These are phyloP conservation scores for Penicillium goetzii DNA, from an alignment of 495 filamentous ascomycete species.

Conservation along the genomic window DNA sequence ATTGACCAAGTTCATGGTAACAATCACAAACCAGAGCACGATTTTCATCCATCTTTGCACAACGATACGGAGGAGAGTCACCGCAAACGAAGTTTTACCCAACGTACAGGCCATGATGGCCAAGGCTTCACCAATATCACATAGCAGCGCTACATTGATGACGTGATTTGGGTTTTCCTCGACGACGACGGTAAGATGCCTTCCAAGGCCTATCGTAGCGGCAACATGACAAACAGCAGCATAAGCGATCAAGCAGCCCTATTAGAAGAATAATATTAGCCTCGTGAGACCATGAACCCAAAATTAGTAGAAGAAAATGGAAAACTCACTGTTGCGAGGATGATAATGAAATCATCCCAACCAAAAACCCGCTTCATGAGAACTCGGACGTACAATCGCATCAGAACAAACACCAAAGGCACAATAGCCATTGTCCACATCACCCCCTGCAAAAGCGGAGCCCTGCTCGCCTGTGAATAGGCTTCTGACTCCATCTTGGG, in stretches of 20 bases:
- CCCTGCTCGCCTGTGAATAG: slow-evolving; percentile 19
- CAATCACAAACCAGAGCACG: slow-evolving; percentile 27
- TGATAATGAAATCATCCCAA: slow-evolving; percentile 35
- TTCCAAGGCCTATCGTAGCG: slow-evolving; percentile 22
- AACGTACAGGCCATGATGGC: slow-evolving; percentile 32
- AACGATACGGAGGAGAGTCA: slow-evolving; percentile 27
- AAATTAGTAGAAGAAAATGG: background rate
- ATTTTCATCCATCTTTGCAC: slow-evolving; percentile 27
- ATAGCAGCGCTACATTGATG: slow-evolving; percentile 26
- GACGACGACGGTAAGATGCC: slow-evolving; percentile 26
- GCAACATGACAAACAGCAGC: slow-evolving; percentile 32
- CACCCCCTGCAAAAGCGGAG: slow-evolving; percentile 28
- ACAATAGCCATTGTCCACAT: slow-evolving; percentile 35
- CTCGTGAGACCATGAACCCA: background rate
- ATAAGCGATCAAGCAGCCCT: slow-evolving; percentile 30
- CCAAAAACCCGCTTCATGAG: slow-evolving; percentile 31
- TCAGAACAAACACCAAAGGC: slow-evolving; percentile 24
- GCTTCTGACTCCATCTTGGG: slow-evolving; percentile 9
- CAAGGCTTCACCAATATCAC: slow-evolving; percentile 26
- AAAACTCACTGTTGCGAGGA: slow-evolving; percentile 26
- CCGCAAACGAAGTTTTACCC: slow-evolving; percentile 29
- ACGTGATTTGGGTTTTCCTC: slow-evolving; percentile 23
- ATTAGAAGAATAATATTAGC: background rate
- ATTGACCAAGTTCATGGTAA: slow-evolving; percentile 30
- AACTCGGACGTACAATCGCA: slow-evolving; percentile 32